phyloP scores from a whole-genome alignment of 2,329 filamentous ascomycete genomes.

The Penicillium digitatum region DNA sequence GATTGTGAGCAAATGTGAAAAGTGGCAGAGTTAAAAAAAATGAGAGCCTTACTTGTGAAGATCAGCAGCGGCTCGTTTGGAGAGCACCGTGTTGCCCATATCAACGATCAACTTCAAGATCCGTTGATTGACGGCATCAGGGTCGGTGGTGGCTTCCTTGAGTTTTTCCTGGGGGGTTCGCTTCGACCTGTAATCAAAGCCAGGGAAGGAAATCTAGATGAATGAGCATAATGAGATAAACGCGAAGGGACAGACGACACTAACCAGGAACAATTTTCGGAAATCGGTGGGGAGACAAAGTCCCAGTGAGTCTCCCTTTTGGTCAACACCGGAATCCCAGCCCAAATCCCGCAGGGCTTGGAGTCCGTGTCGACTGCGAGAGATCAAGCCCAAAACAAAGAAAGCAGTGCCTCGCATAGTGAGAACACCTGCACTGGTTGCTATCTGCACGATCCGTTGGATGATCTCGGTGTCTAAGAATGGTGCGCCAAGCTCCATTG shows the following conservation, averaged over 20 bases:
- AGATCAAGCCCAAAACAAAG: conserved; percentile 90
- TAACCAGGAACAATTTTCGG: conserved; percentile 70
- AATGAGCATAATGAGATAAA: conserved; percentile 9
- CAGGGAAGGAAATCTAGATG: conserved; percentile 37
- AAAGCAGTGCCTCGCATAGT: conserved; percentile 93
- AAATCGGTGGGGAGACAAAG: conserved; percentile 81
- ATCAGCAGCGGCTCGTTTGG: conserved; percentile 79
- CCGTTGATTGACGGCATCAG: conserved; percentile 62
- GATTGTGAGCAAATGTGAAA: not conserved
- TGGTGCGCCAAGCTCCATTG: conserved; percentile 92
- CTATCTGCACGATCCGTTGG: conserved; percentile 79
- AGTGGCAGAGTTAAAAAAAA: not conserved
- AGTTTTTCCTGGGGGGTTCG: conserved; percentile 44
- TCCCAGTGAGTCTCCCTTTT: conserved; percentile 76
- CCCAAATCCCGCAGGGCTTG: conserved; percentile 85
- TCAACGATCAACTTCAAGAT: conserved; percentile 83
- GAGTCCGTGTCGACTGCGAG: conserved; percentile 82
- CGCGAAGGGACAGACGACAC: conserved; percentile 28
- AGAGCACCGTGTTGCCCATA: conserved; percentile 87
- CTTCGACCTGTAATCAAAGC: conserved; percentile 43
- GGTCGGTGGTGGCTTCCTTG: conserved; percentile 57
- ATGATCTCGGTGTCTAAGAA: conserved; percentile 91
- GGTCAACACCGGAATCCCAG: conserved; percentile 88
- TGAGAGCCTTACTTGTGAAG: conserved; percentile 55
- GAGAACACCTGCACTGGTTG: conserved; percentile 82